Conservation (phyloP, 1,139 yeast species). For the Hemisphaericaspora lyxosophila region DNA sequence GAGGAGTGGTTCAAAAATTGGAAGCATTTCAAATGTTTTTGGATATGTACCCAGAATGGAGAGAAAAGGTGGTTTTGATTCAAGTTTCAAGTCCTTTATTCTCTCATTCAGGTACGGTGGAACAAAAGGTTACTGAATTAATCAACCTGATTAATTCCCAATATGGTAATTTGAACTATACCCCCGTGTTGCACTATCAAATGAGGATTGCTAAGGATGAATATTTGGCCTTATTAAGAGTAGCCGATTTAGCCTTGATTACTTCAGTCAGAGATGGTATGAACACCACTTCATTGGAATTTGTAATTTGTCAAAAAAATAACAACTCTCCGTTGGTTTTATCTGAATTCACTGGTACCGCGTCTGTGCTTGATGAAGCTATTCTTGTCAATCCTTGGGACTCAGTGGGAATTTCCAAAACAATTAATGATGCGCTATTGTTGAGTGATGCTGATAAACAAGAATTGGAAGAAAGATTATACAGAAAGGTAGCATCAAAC, state of each 20-base stretch:
- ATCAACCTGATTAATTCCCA: slow-evolving; percentile 78
- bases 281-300: slow-evolving; percentile 93
- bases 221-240: slow-evolving; percentile 81
- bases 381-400: slow-evolving; percentile 96
- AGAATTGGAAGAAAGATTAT: slow-evolving; percentile 51
- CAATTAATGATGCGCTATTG: slow-evolving; percentile 67
- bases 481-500: slow-evolving; percentile 62
- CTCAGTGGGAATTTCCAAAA: slow-evolving; percentile 84
- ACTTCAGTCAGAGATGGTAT: slow-evolving; percentile 95
- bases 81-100: slow-evolving; percentile 87
- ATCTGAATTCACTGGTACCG: slow-evolving; percentile 93
- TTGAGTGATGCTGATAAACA: slow-evolving; percentile 46
- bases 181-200: slow-evolving; percentile 90
- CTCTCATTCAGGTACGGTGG: slow-evolving; percentile 58
- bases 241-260: slow-evolving; percentile 85
- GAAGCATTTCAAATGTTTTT: slow-evolving; percentile 82
- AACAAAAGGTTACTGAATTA: slow-evolving; percentile 75
- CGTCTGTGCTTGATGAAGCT: slow-evolving; percentile 76
- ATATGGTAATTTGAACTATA: slow-evolving; percentile 74
- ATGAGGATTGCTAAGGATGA: slow-evolving; percentile 87
- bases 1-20: slow-evolving; percentile 80
- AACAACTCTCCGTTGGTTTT: slow-evolving; percentile 74
- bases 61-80: slow-evolving; percentile 80
- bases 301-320: slow-evolving; percentile 80
- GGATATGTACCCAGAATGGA: slow-evolving; percentile 90